Evolutionary conservation across 805 yeast species (phyloP).

Genomic region (Yamadazyma philogaea): DNA sequence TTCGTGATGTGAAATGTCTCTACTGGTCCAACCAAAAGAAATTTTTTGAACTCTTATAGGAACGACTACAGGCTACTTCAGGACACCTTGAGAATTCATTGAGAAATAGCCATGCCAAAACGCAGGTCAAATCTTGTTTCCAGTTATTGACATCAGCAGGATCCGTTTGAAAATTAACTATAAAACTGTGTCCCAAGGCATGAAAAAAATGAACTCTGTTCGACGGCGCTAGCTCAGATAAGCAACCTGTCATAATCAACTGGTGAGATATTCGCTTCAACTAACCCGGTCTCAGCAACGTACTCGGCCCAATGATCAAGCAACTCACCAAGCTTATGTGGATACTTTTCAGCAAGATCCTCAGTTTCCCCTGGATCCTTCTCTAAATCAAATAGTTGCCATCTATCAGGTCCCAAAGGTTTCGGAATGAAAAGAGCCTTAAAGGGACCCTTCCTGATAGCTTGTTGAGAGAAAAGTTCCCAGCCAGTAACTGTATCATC

Average conservation of each 20-base stretch:
- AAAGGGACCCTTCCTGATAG: constrained; percentile 47
- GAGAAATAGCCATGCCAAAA: no score
- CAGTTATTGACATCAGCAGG: no score
- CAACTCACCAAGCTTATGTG: constrained; percentile 39
- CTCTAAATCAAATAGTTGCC: constrained; percentile 43
- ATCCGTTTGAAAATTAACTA: no score
- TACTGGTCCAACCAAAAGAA: no score
- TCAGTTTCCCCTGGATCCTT: constrained; percentile 50
- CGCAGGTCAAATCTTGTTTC: no score
- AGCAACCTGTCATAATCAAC: not conserved
- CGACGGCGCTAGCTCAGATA: no score
- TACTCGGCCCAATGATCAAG: constrained; percentile 49
- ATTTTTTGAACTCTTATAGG: no score
- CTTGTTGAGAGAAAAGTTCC: constrained; percentile 58
- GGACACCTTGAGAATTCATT: no score
- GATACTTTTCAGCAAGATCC: constrained; percentile 39
- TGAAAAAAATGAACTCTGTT: no score
- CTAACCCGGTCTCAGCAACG: constrained; percentile 50
- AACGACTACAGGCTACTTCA: no score
- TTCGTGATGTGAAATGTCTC: no score
- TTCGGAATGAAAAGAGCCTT: constrained; percentile 49
- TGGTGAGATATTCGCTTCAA: constrained; percentile 14
- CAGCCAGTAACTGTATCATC: constrained; percentile 50
- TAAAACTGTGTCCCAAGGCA: no score
- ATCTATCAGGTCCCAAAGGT: constrained; percentile 46